These are phyloP conservation scores for Backusella tarrabulga DNA, from an alignment of 192 early-diverging fungal genomes.

Conservation along the genomic window DNA sequence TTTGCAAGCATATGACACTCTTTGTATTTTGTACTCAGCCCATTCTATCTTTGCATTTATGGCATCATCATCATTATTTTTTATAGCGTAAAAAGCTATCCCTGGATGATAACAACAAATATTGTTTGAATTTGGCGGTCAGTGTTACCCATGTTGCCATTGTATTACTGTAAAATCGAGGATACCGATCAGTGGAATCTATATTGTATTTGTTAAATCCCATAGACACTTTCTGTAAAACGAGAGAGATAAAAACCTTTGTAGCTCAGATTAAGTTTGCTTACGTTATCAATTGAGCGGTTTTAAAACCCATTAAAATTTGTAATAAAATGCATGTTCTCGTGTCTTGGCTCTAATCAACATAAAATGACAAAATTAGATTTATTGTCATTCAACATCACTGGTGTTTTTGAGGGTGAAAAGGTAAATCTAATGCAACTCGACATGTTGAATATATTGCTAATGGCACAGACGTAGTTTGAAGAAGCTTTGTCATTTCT, in stretches of 20 bases:
- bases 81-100: background rate
- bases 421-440: background rate
- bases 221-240: background rate
- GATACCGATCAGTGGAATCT: background rate
- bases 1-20: background rate
- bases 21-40: background rate
- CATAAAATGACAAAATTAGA: background rate
- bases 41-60: background rate
- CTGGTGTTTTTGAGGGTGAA: background rate
- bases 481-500: constrained; percentile 12
- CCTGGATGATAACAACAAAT: background rate
- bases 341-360: background rate
- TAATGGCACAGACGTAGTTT: constrained; percentile 8
- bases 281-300: background rate
- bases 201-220: background rate
- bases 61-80: background rate
- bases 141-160: too few relatives aligned
- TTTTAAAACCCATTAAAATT: background rate
- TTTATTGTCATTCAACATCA: constrained; percentile 8
- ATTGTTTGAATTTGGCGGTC: too few relatives aligned
- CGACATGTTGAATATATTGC: background rate
- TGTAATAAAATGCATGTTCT: background rate
- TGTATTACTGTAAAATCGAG: background rate
- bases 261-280: background rate
- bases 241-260: background rate